Percentiles rank a stretch among this genome's conserved stretches.
Conservation (phyloP, 345 rosid genomes). For the Boechera retrofracta region DNA sequence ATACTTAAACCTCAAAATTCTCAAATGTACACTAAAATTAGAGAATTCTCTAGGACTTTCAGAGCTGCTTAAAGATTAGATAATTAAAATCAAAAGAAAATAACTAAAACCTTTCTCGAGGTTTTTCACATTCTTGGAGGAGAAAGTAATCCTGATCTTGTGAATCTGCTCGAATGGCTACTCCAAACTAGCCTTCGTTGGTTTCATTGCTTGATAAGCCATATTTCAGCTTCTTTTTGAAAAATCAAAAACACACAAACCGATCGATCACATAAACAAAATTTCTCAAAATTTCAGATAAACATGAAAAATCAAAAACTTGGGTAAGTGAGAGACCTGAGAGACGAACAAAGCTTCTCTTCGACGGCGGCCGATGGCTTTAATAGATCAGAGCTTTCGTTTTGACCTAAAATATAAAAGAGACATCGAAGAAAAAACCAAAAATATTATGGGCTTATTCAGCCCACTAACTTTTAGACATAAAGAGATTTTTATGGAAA, state of each 20-base stretch:
- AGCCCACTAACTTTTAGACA: neutral
- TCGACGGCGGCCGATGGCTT: conserved; percentile 17
- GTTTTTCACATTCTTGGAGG: conserved; percentile 76
- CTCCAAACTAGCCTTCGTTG: conserved; percentile 65
- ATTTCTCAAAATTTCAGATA: neutral
- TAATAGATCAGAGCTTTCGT: neutral
- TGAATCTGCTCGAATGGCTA: conserved; percentile 69
- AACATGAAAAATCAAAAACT: neutral
- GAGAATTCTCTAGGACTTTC: too few relatives aligned
- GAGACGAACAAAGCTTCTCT: conserved; percentile 15
- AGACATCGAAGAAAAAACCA: neutral
- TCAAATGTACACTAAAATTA: too few relatives aligned
- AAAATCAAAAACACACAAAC: neutral
- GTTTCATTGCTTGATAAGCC: conserved; percentile 59
- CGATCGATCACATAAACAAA: neutral
- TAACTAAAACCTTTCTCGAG: conserved; percentile 61
- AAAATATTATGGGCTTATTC: neutral
- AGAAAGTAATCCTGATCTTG: conserved; percentile 76
- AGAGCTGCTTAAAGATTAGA: too few relatives aligned
- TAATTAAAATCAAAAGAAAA: too few relatives aligned
- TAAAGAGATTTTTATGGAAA: neutral
- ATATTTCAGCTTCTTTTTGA: conserved; percentile 35
- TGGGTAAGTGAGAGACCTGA: conserved; percentile 13
- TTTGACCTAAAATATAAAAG: conserved; percentile 10
- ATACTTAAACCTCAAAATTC: conserved; percentile 1